A percentile compares a stretch with the other conserved stretches of the same genome.
Evolutionary conservation across 2,329 filamentous ascomycete genomes (phyloP).

Genomic region (Ceratocystis smalleyi): DNA sequence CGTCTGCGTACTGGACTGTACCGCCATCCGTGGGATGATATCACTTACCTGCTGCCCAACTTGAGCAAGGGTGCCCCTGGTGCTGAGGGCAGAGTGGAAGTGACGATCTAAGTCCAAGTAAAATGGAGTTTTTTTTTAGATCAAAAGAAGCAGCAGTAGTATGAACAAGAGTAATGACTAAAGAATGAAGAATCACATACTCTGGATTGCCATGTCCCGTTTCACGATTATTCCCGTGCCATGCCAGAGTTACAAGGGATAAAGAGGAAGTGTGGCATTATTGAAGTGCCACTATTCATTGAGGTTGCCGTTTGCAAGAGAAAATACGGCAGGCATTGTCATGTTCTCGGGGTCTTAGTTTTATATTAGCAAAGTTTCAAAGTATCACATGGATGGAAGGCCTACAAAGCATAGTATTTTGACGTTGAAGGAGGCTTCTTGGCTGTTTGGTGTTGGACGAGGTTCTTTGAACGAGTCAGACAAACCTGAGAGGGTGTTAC

Average conservation of each 20-base stretch:
- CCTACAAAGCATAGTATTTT: neutral
- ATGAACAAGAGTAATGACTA: neutral
- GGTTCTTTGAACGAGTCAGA: too few species aligned
- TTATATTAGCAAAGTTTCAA: neutral
- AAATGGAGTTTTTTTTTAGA: constrained; percentile 19
- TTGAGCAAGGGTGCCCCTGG: constrained; percentile 55
- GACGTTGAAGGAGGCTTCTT: neutral
- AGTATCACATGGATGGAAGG: neutral
- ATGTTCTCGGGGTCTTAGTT: constrained; percentile 1
- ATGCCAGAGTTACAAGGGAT: neutral
- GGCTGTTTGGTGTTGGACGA: too few species aligned
- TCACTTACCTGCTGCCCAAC: constrained; percentile 82
- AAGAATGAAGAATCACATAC: constrained; percentile 3
- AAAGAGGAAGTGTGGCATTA: neutral
- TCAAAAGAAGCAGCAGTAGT: constrained; percentile 18
- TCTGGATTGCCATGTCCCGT: neutral
- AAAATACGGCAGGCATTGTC: neutral
- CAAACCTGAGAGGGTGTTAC: neutral
- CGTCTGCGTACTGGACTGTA: constrained; percentile 94
- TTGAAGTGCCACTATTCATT: neutral
- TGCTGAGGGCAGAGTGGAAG: constrained; percentile 76
- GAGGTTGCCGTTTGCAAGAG: constrained; percentile 3
- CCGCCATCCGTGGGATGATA: constrained; percentile 98
- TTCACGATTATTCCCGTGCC: neutral
- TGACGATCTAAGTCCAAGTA: constrained; percentile 45